phyloP scores from a whole-genome alignment of 1,139 yeast species.

The Yamadazyma blattariae region DNA sequence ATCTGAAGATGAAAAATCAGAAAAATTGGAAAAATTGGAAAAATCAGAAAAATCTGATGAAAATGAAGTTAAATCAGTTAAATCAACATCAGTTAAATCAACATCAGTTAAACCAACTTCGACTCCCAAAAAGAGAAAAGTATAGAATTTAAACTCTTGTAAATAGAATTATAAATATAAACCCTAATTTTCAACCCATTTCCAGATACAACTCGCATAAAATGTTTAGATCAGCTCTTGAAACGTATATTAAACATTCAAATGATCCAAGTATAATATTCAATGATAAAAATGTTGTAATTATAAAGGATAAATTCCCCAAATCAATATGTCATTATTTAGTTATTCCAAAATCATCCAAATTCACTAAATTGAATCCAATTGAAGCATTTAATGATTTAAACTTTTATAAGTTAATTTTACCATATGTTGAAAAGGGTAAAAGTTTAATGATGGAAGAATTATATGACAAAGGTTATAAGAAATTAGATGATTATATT shows the following conservation, averaged over 20 bases:
- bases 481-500: conserved; percentile 32
- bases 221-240: conserved; percentile 29
- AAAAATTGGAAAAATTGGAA: neutral
- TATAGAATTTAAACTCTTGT: no score
- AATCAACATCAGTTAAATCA: neutral
- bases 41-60: no score
- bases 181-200: no score
- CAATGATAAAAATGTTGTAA: conserved; percentile 51
- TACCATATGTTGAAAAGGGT: conserved; percentile 42
- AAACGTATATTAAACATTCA: conserved; percentile 33
- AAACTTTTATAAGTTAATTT: conserved; percentile 28
- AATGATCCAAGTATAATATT: conserved; percentile 28
- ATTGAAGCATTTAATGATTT: conserved; percentile 44
- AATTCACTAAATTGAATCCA: conserved; percentile 48
- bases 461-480: conserved; percentile 24
- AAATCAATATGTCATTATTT: conserved; percentile 62
- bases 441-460: conserved; percentile 35
- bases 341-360: conserved; percentile 51
- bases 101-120: conserved; percentile 3
- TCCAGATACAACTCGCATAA: no score
- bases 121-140: conserved; percentile 17
- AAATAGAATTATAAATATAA: no score
- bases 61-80: neutral
- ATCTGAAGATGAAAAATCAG: conserved; percentile 2
- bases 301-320: conserved; percentile 62